phyloP scores from a whole-genome alignment of 2,329 filamentous ascomycete genomes.

The Fusarium luffae region DNA sequence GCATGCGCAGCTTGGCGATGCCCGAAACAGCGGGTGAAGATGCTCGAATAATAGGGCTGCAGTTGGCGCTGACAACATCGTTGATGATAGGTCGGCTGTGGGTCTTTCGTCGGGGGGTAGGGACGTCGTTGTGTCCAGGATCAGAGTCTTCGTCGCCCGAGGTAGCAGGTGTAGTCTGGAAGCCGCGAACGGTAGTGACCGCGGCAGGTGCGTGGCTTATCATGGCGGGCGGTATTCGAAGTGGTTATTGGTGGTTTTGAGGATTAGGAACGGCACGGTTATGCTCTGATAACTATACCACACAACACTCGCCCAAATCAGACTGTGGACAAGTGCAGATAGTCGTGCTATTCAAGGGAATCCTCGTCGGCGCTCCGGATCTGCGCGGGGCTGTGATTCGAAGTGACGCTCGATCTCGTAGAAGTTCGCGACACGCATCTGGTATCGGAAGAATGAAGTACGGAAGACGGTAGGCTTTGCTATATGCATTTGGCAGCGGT shows the following conservation, averaged over 20 bases:
- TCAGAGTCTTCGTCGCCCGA: slow-evolving; percentile 71
- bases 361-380: slow-evolving; percentile 70
- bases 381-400: slow-evolving; percentile 64
- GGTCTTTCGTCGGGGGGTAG: slow-evolving; percentile 52
- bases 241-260: slow-evolving; percentile 5
- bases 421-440: slow-evolving; percentile 65
- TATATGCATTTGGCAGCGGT: slow-evolving; percentile 66
- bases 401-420: slow-evolving; percentile 61
- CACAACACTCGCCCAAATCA: slow-evolving; percentile 30
- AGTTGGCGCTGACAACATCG: slow-evolving; percentile 71
- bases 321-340: slow-evolving; percentile 31
- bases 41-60: slow-evolving; percentile 68
- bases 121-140: slow-evolving; percentile 54
- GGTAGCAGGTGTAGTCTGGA: slow-evolving; percentile 63
- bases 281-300: slow-evolving; percentile 35
- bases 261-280: slow-evolving; percentile 31
- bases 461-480: slow-evolving; percentile 57
- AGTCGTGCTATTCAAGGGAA: slow-evolving; percentile 53
- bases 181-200: slow-evolving; percentile 67
- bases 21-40: slow-evolving; percentile 71
- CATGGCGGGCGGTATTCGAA: slow-evolving; percentile 51
- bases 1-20: slow-evolving; percentile 83
- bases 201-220: slow-evolving; percentile 61
- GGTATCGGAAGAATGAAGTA: slow-evolving; percentile 64
- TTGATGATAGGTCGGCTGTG: slow-evolving; percentile 58